Evolutionary conservation across 2,329 filamentous ascomycete genomes (phyloP), one percentile per base, ranked within the genome.

Genomic region (Rhexocercosporidium sp.): DNA sequence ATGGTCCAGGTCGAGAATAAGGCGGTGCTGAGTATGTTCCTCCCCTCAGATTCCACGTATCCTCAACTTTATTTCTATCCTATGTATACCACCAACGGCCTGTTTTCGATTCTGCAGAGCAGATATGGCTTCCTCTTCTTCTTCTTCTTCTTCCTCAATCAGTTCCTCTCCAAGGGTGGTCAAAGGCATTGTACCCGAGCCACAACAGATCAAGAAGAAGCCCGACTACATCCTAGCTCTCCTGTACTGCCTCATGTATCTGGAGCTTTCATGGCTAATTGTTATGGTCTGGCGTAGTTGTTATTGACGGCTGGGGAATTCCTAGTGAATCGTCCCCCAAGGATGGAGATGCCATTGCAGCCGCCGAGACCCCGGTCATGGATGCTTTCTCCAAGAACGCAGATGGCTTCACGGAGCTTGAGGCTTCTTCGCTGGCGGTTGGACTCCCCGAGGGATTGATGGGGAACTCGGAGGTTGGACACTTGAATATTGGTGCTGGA

Each of bases 271-370:
- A 67, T 88, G 84, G 85, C 85, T 88, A 85, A 87, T 86, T 68
- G 80, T 85, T 75, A 78, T 86, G 78, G 77, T 88, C 59, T 77
- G 73, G 74, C 82, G 82, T 77, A 94, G 92, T 99, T 87, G 96
- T 98, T 82, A 99, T 99, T 85, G 96, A 99, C 84, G 96, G 96
- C 78, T 99, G 96, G 96, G 96, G 96, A 78, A 88, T 98, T 76
- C 88, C 94, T 76, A 89, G 89, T 71, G 90, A 91, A 73, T 83
- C 90, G 67, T 96, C 94, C 66, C 92, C 92, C 76, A 92, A 92
- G 77, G 81, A 97, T 81, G 95, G 96, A 81, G 95, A 99, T 84
- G 96, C 96, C 78, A 98, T 99, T 80, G 90, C 94, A 75, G 92
- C 92, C 71, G 96, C 95, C 74, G 86, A 97, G 73, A 98, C 96